A percentile compares a stretch with the other conserved stretches of the same genome.
Evolutionary conservation across 805 yeast genomes (phyloP).

Genomic region (Pichia kluyveri): DNA sequence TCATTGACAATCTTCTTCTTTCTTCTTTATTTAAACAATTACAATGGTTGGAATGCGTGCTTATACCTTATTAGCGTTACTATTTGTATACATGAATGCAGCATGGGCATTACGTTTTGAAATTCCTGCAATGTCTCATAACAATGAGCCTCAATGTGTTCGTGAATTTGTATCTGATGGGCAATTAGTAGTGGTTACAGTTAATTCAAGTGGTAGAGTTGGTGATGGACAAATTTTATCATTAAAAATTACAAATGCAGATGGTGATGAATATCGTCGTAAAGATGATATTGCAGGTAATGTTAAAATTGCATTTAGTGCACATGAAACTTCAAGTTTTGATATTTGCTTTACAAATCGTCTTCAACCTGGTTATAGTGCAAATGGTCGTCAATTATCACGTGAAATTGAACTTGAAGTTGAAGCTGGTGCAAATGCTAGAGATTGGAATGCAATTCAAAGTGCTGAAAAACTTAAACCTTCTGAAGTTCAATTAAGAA

Average conservation of each 20-base stretch:
- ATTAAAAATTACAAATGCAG: constrained; percentile 59
- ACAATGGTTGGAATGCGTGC: neutral
- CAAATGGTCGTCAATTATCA: constrained; percentile 27
- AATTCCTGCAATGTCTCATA: constrained; percentile 19
- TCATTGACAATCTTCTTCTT: neutral
- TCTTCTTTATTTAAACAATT: neutral
- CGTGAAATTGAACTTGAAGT: constrained; percentile 85
- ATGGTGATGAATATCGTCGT: constrained; percentile 79
- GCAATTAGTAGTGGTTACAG: constrained; percentile 79
- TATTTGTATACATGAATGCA: constrained; percentile 7
- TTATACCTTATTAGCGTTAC: constrained; percentile 1
- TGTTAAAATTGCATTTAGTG: constrained; percentile 72
- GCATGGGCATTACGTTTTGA: constrained; percentile 24
- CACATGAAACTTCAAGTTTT: constrained; percentile 73
- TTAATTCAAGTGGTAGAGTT: constrained; percentile 59
- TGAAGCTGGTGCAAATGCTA: constrained; percentile 92
- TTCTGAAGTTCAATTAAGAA: constrained; percentile 80
- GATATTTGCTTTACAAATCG: constrained; percentile 86
- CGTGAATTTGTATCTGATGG: constrained; percentile 86
- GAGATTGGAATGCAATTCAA: constrained; percentile 95
- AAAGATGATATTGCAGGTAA: constrained; percentile 68
- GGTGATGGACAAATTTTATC: constrained; percentile 86
- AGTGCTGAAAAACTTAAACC: constrained; percentile 91
- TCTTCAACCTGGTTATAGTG: constrained; percentile 31
- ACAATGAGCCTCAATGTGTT: constrained; percentile 60